Evolutionary conservation across 108 stramenopile species (phyloP).

Genomic region (Asterionellopsis glacialis): DNA sequence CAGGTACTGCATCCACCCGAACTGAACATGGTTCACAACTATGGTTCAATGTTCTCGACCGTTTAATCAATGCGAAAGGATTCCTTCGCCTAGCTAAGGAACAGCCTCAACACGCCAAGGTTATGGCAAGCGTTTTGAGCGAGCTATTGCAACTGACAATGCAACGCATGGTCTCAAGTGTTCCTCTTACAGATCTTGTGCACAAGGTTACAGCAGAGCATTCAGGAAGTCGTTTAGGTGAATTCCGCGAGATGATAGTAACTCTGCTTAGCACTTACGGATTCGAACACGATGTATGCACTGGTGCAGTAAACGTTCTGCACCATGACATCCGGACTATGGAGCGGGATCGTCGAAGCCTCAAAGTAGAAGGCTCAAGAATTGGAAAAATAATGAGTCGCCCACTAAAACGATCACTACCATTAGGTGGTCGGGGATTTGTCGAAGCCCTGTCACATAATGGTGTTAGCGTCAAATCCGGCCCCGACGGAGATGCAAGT

Average conservation of each 20-base stretch:
- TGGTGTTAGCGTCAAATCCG: neutral
- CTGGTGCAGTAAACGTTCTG: constrained; percentile 55
- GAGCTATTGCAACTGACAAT: constrained; percentile 73
- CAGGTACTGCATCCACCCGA: constrained; percentile 34
- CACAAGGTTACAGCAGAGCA: constrained; percentile 78
- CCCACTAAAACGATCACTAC: neutral
- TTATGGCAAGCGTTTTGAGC: constrained; percentile 54
- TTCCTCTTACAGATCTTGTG: constrained; percentile 71
- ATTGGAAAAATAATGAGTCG: neutral
- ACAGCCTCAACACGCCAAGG: constrained; percentile 40
- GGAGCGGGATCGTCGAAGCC: constrained; percentile 29
- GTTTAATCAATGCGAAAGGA: constrained; percentile 72
- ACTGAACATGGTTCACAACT: constrained; percentile 74
- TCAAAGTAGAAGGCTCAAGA: constrained; percentile 22
- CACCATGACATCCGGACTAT: constrained; percentile 48
- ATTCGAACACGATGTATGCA: constrained; percentile 61
- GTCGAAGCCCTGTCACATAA: neutral
- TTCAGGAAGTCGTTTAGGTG: constrained; percentile 73
- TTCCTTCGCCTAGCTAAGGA: constrained; percentile 67
- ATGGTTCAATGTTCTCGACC: constrained; percentile 84
- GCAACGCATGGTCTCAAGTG: constrained; percentile 77
- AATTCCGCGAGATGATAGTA: constrained; percentile 77
- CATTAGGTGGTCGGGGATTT: neutral
- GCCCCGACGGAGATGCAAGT: neutral
- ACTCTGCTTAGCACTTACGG: constrained; percentile 65